A percentile compares a stretch with the other conserved stretches of the same genome.
Conservation (phyloP, 2,329 filamentous ascomycete species). For the Aureobasidium zeae region DNA sequence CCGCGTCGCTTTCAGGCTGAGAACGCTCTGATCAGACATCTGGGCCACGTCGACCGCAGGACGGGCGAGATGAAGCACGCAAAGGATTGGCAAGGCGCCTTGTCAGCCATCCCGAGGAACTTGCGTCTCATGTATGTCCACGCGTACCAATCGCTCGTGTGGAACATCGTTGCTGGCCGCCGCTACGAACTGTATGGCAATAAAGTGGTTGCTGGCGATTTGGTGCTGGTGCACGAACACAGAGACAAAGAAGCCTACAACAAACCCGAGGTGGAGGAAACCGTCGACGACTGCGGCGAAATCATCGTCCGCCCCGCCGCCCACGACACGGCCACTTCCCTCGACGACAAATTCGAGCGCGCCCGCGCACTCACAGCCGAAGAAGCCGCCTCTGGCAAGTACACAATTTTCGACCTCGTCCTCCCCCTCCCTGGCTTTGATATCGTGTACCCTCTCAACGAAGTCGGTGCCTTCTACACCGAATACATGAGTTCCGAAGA, state of each 20-base stretch:
- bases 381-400: conserved; percentile 69
- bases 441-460: conserved; percentile 75
- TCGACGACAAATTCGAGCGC: conserved; percentile 52
- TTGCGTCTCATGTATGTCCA: conserved; percentile 92
- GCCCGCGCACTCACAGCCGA: conserved; percentile 65
- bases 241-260: conserved; percentile 34
- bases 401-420: conserved; percentile 78
- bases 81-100: conserved; percentile 69
- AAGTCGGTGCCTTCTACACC: conserved; percentile 72
- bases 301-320: conserved; percentile 53
- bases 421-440: conserved; percentile 89
- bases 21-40: conserved; percentile 64
- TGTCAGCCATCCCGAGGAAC: conserved; percentile 70
- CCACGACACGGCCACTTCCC: conserved; percentile 46
- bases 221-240: conserved; percentile 60
- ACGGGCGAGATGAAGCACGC: conserved; percentile 40
- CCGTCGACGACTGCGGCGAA: conserved; percentile 54
- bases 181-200: conserved; percentile 69
- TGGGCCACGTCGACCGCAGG: conserved; percentile 42
- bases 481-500: conserved; percentile 73
- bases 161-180: conserved; percentile 77
- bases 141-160: conserved; percentile 89
- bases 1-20: conserved; percentile 80
- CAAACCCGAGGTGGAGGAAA: conserved; percentile 25
- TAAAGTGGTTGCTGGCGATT: conserved; percentile 72